Conservation (phyloP, 108 stramenopile genomes). For the Discostella pseudostelligera region DNA sequence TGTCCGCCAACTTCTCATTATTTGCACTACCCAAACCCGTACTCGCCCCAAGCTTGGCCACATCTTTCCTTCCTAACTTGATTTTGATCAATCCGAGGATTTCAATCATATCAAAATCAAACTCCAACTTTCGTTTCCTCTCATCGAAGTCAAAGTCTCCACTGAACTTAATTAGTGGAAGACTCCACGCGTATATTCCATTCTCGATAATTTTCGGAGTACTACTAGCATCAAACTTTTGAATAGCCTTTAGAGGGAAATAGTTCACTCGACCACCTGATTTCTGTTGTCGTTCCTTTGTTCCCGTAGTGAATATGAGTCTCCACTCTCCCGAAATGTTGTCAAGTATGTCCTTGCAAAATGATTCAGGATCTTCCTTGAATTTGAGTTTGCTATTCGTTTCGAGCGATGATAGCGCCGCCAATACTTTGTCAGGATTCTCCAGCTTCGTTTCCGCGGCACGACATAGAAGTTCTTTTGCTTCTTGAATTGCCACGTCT, state of each 20-base stretch:
- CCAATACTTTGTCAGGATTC: conserved; percentile 68
- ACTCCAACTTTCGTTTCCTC: conserved; percentile 70
- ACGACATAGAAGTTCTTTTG: conserved; percentile 49
- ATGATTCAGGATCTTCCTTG: conserved; percentile 48
- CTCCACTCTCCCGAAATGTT: conserved; percentile 79
- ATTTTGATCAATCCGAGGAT: conserved; percentile 57
- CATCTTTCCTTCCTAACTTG: conserved; percentile 48
- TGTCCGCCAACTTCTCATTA: conserved; percentile 74
- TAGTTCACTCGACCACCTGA: conserved; percentile 79
- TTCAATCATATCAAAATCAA: conserved; percentile 78
- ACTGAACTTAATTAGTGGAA: conserved; percentile 72
- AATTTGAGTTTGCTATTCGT: conserved; percentile 62
- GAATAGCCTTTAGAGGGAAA: conserved; percentile 89
- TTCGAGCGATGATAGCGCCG: conserved; percentile 67
- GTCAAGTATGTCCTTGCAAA: conserved; percentile 47
- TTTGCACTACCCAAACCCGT: conserved; percentile 78
- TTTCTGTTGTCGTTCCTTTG: conserved; percentile 74
- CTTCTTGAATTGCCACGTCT: conserved; percentile 45
- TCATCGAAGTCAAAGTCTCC: conserved; percentile 79
- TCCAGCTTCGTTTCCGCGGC: conserved; percentile 83
- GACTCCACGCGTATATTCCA: conserved; percentile 82
- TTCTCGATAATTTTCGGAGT: conserved; percentile 73
- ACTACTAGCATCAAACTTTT: conserved; percentile 71
- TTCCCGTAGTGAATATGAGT: conserved; percentile 92
- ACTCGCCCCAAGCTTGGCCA: conserved; percentile 60